Percentiles rank a stretch among this genome's conserved stretches.
These are phyloP conservation scores for Linderniella brevidens DNA, from an alignment of 257 asterid species.

Conservation along the genomic window DNA sequence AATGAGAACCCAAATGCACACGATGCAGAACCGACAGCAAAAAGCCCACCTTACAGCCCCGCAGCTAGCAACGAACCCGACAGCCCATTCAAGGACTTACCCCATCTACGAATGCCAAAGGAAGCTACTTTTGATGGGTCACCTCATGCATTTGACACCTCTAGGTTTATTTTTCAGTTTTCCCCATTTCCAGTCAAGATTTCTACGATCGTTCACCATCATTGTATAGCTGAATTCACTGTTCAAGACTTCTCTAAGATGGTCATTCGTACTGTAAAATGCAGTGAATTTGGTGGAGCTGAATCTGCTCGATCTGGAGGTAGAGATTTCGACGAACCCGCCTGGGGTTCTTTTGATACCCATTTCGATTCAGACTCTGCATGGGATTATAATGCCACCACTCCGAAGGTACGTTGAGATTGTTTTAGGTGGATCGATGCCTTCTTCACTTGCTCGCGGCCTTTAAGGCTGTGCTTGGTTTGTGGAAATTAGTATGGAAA, in stretches of 20 bases:
- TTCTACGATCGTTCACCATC: too few species aligned
- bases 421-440: too few species aligned
- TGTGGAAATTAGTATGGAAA: too few species aligned
- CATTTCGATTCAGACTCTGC: slow-evolving; percentile 48
- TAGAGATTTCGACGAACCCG: slow-evolving; percentile 50
- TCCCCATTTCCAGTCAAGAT: background rate
- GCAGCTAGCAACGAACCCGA: slow-evolving; percentile 31
- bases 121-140: slow-evolving; percentile 47
- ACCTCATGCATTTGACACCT: slow-evolving; percentile 51
- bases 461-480: too few species aligned
- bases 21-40: slow-evolving; percentile 25
- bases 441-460: too few species aligned
- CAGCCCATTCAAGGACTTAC: slow-evolving; percentile 45
- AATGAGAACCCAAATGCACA: slow-evolving; percentile 19
- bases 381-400: slow-evolving; percentile 37
- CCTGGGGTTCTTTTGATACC: slow-evolving; percentile 65
- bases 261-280: too few species aligned
- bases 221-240: too few species aligned
- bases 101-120: slow-evolving; percentile 27
- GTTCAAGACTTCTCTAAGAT: too few species aligned
- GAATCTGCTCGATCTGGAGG: slow-evolving; percentile 39
- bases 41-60: slow-evolving; percentile 67
- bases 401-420: slow-evolving; percentile 33
- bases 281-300: slow-evolving; percentile 46
- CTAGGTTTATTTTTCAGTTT: slow-evolving; percentile 28